These are phyloP conservation scores for Tetrapisispora iriomotensis DNA, from an alignment of 805 yeast species.

Conservation along the genomic window DNA sequence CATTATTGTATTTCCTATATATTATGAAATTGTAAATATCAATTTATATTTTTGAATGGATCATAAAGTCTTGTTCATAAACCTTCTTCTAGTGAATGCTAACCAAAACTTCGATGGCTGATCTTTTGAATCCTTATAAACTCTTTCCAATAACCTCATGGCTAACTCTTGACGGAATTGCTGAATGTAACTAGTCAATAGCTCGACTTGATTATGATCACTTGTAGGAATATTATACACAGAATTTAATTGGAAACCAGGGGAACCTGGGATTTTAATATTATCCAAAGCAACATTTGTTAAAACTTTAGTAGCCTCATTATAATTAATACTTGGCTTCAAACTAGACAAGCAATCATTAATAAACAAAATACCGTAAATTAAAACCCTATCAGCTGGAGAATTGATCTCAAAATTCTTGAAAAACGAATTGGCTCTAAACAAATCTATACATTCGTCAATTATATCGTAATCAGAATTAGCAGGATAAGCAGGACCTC, in stretches of 20 bases:
- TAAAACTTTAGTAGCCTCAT: slow-evolving; percentile 57
- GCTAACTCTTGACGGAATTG: slow-evolving; percentile 95
- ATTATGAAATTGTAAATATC: neutral
- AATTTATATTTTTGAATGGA: neutral
- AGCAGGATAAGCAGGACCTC: slow-evolving; percentile 87
- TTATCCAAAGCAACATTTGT: slow-evolving; percentile 81
- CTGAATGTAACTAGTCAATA: slow-evolving; percentile 69
- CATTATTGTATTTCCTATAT: neutral
- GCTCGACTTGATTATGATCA: slow-evolving; percentile 65
- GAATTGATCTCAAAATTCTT: slow-evolving; percentile 95
- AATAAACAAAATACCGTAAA: slow-evolving; percentile 85
- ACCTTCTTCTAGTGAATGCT: slow-evolving; percentile 88
- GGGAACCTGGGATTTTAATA: slow-evolving; percentile 89
- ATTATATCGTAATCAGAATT: slow-evolving; percentile 75
- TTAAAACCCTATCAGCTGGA: slow-evolving; percentile 82
- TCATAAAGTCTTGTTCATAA: slow-evolving; percentile 67
- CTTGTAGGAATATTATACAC: slow-evolving; percentile 59
- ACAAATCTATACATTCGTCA: slow-evolving; percentile 84
- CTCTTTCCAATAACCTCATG: slow-evolving; percentile 61
- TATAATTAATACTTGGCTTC: slow-evolving; percentile 36
- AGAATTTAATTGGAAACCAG: slow-evolving; percentile 85
- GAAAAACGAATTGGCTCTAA: slow-evolving; percentile 93
- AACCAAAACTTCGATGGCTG: slow-evolving; percentile 89
- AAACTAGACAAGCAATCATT: slow-evolving; percentile 74
- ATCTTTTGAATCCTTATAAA: slow-evolving; percentile 50